phyloP scores from a whole-genome alignment of 2,329 filamentous ascomycete genomes.

The Magnaporthiopsis incrustans region DNA sequence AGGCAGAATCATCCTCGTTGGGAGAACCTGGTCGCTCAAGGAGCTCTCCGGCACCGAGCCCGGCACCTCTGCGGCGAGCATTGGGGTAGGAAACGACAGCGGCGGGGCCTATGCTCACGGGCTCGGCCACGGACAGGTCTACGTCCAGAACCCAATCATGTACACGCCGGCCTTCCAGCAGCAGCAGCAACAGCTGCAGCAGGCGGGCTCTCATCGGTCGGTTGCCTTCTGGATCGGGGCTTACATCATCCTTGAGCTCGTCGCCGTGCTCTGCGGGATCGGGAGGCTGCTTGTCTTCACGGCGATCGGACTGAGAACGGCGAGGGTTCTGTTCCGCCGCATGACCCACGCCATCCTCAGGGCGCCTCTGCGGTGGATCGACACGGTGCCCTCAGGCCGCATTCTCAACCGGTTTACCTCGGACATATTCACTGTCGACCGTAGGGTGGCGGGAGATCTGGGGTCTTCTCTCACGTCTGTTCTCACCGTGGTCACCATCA shows the following conservation, averaged over 20 bases:
- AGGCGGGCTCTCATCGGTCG: constrained; percentile 7
- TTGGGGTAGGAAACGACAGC: constrained; percentile 6
- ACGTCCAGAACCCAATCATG: constrained; percentile 11
- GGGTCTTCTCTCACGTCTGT: constrained; percentile 20
- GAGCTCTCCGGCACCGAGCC: constrained; percentile 21
- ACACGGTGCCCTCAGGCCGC: constrained; percentile 31
- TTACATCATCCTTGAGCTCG: constrained; percentile 22
- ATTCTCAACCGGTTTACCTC: constrained; percentile 34
- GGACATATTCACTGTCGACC: constrained; percentile 30
- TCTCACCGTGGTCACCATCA: constrained; percentile 26
- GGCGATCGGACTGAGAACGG: constrained; percentile 22
- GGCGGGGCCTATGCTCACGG: constrained; percentile 3
- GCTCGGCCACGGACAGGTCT: constrained; percentile 3
- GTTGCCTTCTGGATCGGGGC: constrained; percentile 21
- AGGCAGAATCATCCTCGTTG: constrained; percentile 18
- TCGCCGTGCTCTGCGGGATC: constrained; percentile 13
- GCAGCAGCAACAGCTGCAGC: constrained; percentile 5
- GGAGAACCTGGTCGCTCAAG: constrained; percentile 25
- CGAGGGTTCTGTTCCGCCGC: constrained; percentile 22
- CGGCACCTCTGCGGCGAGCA: constrained; percentile 10
- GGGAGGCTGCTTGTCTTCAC: constrained; percentile 20
- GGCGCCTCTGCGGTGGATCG: constrained; percentile 31
- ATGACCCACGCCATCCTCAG: constrained; percentile 29
- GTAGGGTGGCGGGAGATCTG: constrained; percentile 21
- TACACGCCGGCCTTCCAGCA: constrained; percentile 4